These are phyloP conservation scores for Cytospora chrysosperma DNA, from an alignment of 2,329 filamentous ascomycete genomes.

Conservation along the genomic window DNA sequence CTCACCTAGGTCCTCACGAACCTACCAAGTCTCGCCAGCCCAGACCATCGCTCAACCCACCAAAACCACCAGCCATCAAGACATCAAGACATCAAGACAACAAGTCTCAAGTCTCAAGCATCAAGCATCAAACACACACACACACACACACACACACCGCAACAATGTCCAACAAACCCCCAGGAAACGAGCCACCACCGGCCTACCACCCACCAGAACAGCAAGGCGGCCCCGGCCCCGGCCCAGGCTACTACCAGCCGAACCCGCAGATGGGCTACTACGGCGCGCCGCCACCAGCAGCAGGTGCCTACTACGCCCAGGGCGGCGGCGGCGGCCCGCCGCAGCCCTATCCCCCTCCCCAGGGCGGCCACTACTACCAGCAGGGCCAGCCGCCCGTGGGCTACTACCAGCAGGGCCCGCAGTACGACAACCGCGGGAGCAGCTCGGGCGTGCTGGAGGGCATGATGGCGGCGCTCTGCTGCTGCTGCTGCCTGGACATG, in stretches of 20 bases:
- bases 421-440: slow-evolving; percentile 18
- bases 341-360: neutral
- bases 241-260: neutral
- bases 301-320: slow-evolving; percentile 14
- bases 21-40: no score
- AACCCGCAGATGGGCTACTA: slow-evolving; percentile 4
- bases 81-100: no score
- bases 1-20: no score
- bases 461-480: slow-evolving; percentile 18
- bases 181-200: slow-evolving; percentile 15
- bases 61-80: neutral
- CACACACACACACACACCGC: no score
- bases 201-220: slow-evolving; percentile 19
- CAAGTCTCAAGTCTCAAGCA: no score
- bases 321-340: neutral
- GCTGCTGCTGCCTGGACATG: slow-evolving; percentile 25
- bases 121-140: no score
- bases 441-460: slow-evolving; percentile 18
- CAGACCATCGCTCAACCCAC: no score
- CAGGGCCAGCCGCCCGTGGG: neutral
- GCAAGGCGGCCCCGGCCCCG: neutral
- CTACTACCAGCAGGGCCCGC: slow-evolving; percentile 18
- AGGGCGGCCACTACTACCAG: slow-evolving; percentile 16
- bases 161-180: slow-evolving; percentile 19
- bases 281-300: neutral